Base-by-base conservation (phyloP, 768 basidiomycete genomes). In the Lactarius evosmus region DNA sequence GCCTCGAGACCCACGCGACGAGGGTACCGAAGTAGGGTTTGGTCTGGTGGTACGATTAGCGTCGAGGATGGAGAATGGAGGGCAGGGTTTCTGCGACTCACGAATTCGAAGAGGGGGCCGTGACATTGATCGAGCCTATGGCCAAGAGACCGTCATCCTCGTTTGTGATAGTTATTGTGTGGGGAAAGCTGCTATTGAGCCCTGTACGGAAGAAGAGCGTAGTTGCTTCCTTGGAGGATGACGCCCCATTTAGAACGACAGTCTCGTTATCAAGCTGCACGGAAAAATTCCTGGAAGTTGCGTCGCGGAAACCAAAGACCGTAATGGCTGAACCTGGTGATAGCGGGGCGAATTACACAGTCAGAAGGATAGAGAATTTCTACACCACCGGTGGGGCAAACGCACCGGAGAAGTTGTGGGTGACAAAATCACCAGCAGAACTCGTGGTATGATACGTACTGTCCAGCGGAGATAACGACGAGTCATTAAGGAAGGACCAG, bases 171-270 rank as follows among this genome's bases (percentile, higher is more conserved):
- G 78, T 71, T 27, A 93, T 70, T 4, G 75, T 70, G 70, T 93
- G 89, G 16, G 68, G 58, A 7, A 66, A 34, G 56, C 73, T 74
- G 16, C 82, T 77, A 67, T 89, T 78, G 51, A 93, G 79, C 19
- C 83, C 84, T 22, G 83, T 83, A 41, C 82, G 79, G 68, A 81
- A 86, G 71, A 85, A 92, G 12, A 93, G 77, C 4, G 90, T 75
- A 12, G 84, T 77, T 52, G 78, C 72, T 32, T 81, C 74, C 40
- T 75, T 78, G 70, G 82, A 86, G 0, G 84, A 83, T 4, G 86
- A 82, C 60, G 74, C 73, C 3, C 80, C 83, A 33, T 81, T 82
- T 57, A 84, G 75, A 2, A 67, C 74, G 34, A 81, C 78, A 38
- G 79, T 81, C 25, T 75, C 72, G 61, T 83, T 78, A 67, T 85